A percentile compares a stretch with the other conserved stretches of the same genome.
Evolutionary conservation across 2,329 filamentous ascomycete genomes (phyloP).

Genomic region (Penicillium sp.): DNA sequence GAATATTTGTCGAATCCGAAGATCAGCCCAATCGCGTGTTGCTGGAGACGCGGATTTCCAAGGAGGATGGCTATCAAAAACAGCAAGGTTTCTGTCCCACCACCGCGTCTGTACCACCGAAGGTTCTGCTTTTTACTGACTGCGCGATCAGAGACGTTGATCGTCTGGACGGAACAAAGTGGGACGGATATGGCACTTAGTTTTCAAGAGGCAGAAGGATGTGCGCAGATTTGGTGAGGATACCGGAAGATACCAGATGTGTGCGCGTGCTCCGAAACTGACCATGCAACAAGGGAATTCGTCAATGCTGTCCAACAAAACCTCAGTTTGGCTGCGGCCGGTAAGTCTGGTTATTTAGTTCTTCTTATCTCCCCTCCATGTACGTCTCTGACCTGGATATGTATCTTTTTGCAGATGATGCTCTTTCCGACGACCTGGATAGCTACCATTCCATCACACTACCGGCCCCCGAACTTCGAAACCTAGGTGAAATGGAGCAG

Average conservation of each 20-base stretch:
- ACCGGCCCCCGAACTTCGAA: constrained; percentile 76
- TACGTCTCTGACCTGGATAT: constrained; percentile 2
- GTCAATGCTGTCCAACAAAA: constrained; percentile 82
- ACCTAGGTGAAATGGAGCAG: constrained; percentile 79
- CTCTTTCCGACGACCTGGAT: constrained; percentile 86
- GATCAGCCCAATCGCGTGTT: constrained; percentile 81
- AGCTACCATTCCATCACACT: constrained; percentile 68
- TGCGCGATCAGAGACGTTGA: constrained; percentile 74
- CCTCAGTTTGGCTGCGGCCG: constrained; percentile 60
- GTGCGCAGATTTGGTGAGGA: constrained; percentile 80
- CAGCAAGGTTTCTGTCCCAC: constrained; percentile 71
- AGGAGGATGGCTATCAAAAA: constrained; percentile 96
- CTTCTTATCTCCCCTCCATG: background rate
- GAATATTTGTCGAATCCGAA: constrained; percentile 89
- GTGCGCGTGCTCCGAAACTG: constrained; percentile 22
- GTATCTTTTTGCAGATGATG: constrained; percentile 63
- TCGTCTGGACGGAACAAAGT: constrained; percentile 94
- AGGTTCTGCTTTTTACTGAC: constrained; percentile 17
- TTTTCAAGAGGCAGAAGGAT: constrained; percentile 96
- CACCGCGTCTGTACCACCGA: constrained; percentile 26
- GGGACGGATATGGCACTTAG: constrained; percentile 96
- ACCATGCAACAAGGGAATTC: constrained; percentile 72
- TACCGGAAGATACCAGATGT: background rate
- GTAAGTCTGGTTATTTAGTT: constrained; percentile 45
- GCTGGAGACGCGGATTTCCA: constrained; percentile 84